These are phyloP conservation scores for Hygrophoropsis aurantiaca DNA, from an alignment of 768 basidiomycete genomes.

Conservation along the genomic window DNA sequence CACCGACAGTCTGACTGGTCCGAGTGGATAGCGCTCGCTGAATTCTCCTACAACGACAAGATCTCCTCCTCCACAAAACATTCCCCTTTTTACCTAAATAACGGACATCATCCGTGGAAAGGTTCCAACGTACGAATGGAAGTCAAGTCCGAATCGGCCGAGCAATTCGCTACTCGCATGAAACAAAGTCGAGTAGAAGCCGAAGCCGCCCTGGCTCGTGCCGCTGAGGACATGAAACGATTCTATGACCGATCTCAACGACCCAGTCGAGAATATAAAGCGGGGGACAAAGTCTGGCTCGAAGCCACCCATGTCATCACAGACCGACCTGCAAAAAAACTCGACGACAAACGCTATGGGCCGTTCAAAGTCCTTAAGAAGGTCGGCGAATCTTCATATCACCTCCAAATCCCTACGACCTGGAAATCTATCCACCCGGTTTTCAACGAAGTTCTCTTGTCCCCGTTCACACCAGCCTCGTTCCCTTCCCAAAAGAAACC, in stretches of 20 bases:
- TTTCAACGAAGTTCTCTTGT: constrained; percentile 7
- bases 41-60: constrained; percentile 34
- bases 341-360: constrained; percentile 19
- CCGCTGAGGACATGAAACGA: too few species aligned
- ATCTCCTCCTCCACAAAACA: too few species aligned
- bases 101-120: constrained; percentile 19
- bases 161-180: constrained; percentile 16
- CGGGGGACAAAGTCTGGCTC: constrained; percentile 22
- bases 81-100: constrained; percentile 34
- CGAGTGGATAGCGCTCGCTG: constrained; percentile 28
- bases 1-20: constrained; percentile 37
- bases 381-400: constrained; percentile 13
- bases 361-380: constrained; percentile 24
- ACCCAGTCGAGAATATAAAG: constrained; percentile 4
- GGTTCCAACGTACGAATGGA: constrained; percentile 5
- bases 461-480: constrained; percentile 4
- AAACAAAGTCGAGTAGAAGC: constrained; percentile 2
- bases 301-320: constrained; percentile 17
- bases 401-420: constrained; percentile 16
- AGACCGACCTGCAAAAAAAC: constrained; percentile 3
- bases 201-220: constrained; percentile 17
- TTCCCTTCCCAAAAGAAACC: constrained; percentile 9
- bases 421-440: constrained; percentile 16
- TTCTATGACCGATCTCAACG: constrained; percentile 4
- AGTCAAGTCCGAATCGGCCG: constrained; percentile 5